Conservation (phyloP, 441 rosid genomes). For the Syzygium syzygioides region DNA sequence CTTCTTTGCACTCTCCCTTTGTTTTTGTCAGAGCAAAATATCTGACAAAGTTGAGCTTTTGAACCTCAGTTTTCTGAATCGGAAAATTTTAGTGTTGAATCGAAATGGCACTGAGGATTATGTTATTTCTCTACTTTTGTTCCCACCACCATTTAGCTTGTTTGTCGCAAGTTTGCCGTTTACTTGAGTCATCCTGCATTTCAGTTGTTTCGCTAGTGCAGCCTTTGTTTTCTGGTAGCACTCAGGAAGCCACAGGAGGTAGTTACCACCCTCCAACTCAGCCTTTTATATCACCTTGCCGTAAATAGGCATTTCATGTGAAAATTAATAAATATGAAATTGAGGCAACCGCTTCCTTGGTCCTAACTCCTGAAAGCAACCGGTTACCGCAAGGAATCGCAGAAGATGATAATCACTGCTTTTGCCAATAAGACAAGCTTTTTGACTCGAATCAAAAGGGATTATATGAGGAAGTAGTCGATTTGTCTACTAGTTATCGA, state of each 20-base stretch:
- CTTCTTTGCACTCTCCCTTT: background rate
- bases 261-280: background rate
- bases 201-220: background rate
- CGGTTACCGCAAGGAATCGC: rapidly evolving
- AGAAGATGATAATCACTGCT: background rate
- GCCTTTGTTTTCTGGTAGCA: background rate
- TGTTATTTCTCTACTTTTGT: background rate
- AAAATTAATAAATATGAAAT: background rate
- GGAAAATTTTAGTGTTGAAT: background rate
- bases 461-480: background rate
- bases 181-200: background rate
- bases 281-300: background rate
- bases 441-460: background rate
- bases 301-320: background rate
- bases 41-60: background rate
- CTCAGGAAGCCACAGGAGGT: background rate
- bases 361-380: background rate
- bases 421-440: background rate
- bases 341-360: background rate
- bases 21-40: background rate
- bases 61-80: rapidly evolving
- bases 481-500: background rate
- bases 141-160: background rate
- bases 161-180: background rate
- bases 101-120: background rate